These are phyloP conservation scores for Globisporangium parvum DNA, from an alignment of 352 stramenopile species.

Conservation along the genomic window DNA sequence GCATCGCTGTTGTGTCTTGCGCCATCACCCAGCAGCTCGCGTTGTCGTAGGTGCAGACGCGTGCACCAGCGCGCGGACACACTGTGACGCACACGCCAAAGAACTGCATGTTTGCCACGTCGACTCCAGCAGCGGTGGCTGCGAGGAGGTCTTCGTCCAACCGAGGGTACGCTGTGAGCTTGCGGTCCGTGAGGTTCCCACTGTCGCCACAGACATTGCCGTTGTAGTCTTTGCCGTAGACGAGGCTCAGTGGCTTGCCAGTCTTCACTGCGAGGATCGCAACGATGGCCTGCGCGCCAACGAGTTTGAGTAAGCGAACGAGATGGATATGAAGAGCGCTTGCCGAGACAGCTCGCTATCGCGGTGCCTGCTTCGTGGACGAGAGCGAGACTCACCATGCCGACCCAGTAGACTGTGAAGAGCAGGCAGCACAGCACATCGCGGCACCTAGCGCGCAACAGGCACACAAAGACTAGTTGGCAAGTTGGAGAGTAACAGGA, in stretches of 20 bases:
- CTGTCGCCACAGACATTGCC: constrained; percentile 65
- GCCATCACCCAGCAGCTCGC: constrained; percentile 56
- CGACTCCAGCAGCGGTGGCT: constrained; percentile 28
- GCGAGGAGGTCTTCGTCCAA: constrained; percentile 75
- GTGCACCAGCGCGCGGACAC: constrained; percentile 44
- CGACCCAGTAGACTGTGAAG: constrained; percentile 84
- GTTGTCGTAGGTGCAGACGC: constrained; percentile 66
- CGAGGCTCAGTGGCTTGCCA: constrained; percentile 62
- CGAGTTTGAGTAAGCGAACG: neutral
- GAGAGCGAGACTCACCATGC: constrained; percentile 39
- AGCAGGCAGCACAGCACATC: constrained; percentile 76
- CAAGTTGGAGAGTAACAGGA: neutral
- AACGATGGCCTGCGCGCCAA: constrained; percentile 22
- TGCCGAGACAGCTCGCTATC: neutral
- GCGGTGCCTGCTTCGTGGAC: neutral
- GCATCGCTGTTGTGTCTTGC: constrained; percentile 41
- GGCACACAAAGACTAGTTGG: neutral
- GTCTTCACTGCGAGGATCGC: constrained; percentile 55
- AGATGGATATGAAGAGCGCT: neutral
- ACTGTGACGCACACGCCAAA: constrained; percentile 70
- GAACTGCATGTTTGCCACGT: constrained; percentile 53
- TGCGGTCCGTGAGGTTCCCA: constrained; percentile 23
- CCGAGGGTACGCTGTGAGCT: constrained; percentile 71
- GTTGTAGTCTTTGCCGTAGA: constrained; percentile 82
- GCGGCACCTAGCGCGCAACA: constrained; percentile 38